Evolutionary conservation across 2,329 filamentous ascomycete species (phyloP).

Genomic region (Fusarium sterilihyphosum): DNA sequence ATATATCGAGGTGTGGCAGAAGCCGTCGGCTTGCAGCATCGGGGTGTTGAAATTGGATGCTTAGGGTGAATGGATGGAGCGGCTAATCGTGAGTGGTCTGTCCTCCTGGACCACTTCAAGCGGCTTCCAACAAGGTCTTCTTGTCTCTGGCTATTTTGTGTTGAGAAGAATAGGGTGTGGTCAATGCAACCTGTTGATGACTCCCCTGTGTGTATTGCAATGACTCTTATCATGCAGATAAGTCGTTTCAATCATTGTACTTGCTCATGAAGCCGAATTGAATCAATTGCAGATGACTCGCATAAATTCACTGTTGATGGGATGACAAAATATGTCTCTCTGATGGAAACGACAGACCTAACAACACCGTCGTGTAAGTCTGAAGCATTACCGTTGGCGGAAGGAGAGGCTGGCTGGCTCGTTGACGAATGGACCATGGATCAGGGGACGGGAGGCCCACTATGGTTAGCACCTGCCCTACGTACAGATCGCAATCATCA

Average conservation of each 20-base stretch:
- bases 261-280: neutral
- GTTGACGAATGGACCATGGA: slow-evolving; percentile 20
- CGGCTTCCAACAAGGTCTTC: neutral
- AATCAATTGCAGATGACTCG: slow-evolving; percentile 1
- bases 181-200: slow-evolving; percentile 35
- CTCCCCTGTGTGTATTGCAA: neutral
- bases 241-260: neutral
- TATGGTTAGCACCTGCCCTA: slow-evolving; percentile 26
- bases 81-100: slow-evolving; percentile 21
- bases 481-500: slow-evolving; percentile 25
- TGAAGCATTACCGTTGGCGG: slow-evolving; percentile 11
- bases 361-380: slow-evolving; percentile 12
- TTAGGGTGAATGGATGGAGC: slow-evolving; percentile 29
- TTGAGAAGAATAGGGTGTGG: slow-evolving; percentile 40
- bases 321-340: neutral
- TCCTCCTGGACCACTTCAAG: slow-evolving; percentile 3
- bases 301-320: neutral
- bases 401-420: slow-evolving; percentile 4
- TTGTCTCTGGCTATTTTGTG: slow-evolving; percentile 11
- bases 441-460: slow-evolving; percentile 22
- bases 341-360: neutral
- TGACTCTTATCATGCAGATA: slow-evolving; percentile 2
- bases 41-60: slow-evolving; percentile 7
- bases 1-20: slow-evolving; percentile 16
- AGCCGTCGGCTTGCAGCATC: slow-evolving; percentile 2